Evolutionary conservation across 768 basidiomycete species (phyloP).

Genomic region (Amanita pallidorosea): DNA sequence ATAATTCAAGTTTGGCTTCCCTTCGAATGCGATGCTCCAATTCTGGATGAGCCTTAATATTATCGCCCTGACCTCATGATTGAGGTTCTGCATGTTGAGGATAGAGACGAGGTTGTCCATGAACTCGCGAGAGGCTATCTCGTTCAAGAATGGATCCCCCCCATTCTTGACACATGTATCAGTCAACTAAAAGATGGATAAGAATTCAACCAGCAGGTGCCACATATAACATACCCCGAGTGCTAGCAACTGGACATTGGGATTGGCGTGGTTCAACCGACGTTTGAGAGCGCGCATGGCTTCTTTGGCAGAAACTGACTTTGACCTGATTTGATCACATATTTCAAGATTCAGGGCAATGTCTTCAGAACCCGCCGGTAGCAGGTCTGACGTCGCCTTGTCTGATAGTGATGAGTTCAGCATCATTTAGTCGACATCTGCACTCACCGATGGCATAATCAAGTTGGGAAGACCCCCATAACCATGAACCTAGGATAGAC

Average conservation of each 20-base stretch:
- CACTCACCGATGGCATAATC: conserved; percentile 72
- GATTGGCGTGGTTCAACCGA: conserved; percentile 87
- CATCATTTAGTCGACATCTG: neutral
- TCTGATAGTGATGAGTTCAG: conserved; percentile 33
- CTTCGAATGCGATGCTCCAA: conserved; percentile 87
- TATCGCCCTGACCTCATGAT: conserved; percentile 73
- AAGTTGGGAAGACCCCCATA: conserved; percentile 77
- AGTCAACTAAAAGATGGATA: conserved; percentile 43
- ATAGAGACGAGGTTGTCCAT: conserved; percentile 90
- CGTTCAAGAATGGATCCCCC: conserved; percentile 80
- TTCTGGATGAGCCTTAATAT: conserved; percentile 80
- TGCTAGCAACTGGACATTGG: conserved; percentile 87
- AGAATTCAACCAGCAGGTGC: neutral
- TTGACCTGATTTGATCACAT: conserved; percentile 93
- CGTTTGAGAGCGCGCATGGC: conserved; percentile 85
- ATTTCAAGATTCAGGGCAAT: conserved; percentile 92
- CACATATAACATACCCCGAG: conserved; percentile 51
- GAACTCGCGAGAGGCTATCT: conserved; percentile 83
- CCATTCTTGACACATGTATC: conserved; percentile 96
- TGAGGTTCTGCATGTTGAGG: conserved; percentile 66
- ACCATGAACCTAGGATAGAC: conserved; percentile 54
- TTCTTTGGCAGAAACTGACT: conserved; percentile 74
- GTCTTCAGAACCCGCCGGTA: conserved; percentile 78
- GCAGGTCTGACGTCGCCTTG: conserved; percentile 87
- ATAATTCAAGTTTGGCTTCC: conserved; percentile 63